phyloP scores from a whole-genome alignment of 805 yeast species.

The Grigorovia humatica region DNA sequence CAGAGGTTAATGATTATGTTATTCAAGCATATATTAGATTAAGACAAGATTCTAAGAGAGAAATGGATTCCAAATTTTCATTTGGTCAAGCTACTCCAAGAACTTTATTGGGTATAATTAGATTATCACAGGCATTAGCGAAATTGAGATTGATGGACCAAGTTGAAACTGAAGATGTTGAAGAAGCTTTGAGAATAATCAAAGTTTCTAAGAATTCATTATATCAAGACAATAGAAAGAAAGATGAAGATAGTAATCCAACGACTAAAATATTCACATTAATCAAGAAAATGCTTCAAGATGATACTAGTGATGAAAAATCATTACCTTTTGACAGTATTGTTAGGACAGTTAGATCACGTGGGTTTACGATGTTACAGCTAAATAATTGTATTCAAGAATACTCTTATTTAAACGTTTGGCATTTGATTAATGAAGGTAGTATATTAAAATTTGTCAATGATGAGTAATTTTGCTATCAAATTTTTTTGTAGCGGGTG shows the following conservation, averaged over 20 bases:
- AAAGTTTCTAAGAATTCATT: conserved; percentile 83
- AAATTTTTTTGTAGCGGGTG: not conserved
- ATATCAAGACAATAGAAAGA: conserved; percentile 39
- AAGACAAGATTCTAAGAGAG: conserved; percentile 86
- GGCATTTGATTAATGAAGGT: conserved; percentile 68
- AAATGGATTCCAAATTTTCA: conserved; percentile 57
- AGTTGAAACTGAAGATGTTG: conserved; percentile 76
- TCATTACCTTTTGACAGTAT: conserved; percentile 38
- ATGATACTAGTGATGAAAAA: conserved; percentile 22
- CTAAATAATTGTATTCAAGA: conserved; percentile 65
- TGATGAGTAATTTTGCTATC: conserved; percentile 19
- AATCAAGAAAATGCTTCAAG: conserved; percentile 47
- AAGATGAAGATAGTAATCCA: conserved; percentile 53
- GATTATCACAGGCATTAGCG: conserved; percentile 92
- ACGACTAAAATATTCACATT: conserved; percentile 63
- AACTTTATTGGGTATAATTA: conserved; percentile 78
- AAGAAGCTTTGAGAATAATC: conserved; percentile 83
- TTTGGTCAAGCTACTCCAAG: conserved; percentile 94
- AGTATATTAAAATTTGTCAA: conserved; percentile 50
- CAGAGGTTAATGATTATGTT: conserved; percentile 77
- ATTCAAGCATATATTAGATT: conserved; percentile 78
- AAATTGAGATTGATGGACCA: conserved; percentile 68
- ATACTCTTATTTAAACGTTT: conserved; percentile 60
- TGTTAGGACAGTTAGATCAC: conserved; percentile 55
- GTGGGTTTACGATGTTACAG: conserved; percentile 77